Base-by-base conservation (phyloP, 1,139 yeast species). In the Yamadazyma atmosphaerica region DNA sequence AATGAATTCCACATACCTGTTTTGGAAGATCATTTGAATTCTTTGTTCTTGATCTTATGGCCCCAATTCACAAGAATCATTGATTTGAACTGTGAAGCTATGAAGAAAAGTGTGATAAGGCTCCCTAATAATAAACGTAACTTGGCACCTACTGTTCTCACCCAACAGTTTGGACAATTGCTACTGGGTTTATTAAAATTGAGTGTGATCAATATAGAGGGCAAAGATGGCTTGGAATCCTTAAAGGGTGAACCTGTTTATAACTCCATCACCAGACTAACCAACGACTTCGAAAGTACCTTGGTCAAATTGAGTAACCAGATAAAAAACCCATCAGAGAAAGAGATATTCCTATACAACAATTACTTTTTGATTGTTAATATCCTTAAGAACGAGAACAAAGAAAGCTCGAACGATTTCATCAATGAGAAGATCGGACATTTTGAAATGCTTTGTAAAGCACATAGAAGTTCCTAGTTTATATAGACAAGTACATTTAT, bases 151-250 rank as follows among this genome's bases (percentile, higher is more conserved):
- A 46, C 63, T 9, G 47, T 54, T 14, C 57, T 88, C 17, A 87
- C 98, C 0, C 90, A 87, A 50, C 86, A 86, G 41, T 86, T 88
- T 61, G 83, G 94, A 1, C 82, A 80, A 42, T 75, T 85, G 40
- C 52, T 90, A n/a, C 75, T 81, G 51, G 94, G 94, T 2, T 61
- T 90, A 22, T 66, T 89, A 39, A 79, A 80, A 36, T 63, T 90
- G 19, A 73, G 83, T 3, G 41, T 51, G 2, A 38, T 51, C 3
- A 42, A 47, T 33, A 40, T 50, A 3, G 52, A 49, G 8, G 47
- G 49, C 0, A 46, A 50, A 14, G 47, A 50, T 9, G 56, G 54
- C 11, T 55, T 56, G 26, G 54, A 54, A 24, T 49, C 46, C 1
- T 47, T 54, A 29, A 58, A 55, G 39, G 73, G 74, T 3, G 98